Evolutionary conservation across 2,329 filamentous ascomycete genomes (phyloP), one percentile per base, ranked within the genome.

Genomic region (Harringtonia aguacate): DNA sequence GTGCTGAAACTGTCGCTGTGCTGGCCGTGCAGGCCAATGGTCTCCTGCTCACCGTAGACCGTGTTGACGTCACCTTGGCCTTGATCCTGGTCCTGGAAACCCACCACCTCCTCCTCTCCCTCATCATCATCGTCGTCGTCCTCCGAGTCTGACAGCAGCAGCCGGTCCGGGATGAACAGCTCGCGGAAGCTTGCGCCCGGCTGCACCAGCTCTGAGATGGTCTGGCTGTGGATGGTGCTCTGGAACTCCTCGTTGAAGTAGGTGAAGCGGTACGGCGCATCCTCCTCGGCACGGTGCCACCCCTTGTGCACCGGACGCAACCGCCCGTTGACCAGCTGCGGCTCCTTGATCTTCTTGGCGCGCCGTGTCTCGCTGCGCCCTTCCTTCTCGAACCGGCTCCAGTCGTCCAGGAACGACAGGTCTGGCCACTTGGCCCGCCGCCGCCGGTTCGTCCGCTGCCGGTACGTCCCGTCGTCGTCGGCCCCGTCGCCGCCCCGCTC

Each of bases 231-330:
- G 49, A 98, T 94, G 0, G 92, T 98, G 61, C 86, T 94, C 55
- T 87, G 84, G 45, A 97, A 87, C 50, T 95, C 87, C 59, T 97
- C 92, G 61, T 97, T 97, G 72, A 98, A 98, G 62, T 98, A 98
- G 0, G 92, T 97, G 61, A 95, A 98, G 22, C 92, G 78, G 60
- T 94, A 97, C 0, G 92, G 92, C 0, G 83, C 79, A 51, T 95
- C 90, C 48, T 95, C 89, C 50, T 92, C 86, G 43, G 86, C 80
- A 33, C 84, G 77, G 59, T 87, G 90, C 90, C 90, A 98, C 14
- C 77, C 76, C 53, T 75, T 77, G 50, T 84, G 80, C 33, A 86
- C 79, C 13, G 89, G 88, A 6, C 92, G 80, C 36, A 98, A 67
- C 43, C 92, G 78, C 1, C 92, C 92, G 47, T 90, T 90, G 47